A percentile compares a stretch with the other conserved stretches of the same genome.
These are phyloP conservation scores for Obba rivulosa DNA, from an alignment of 768 basidiomycete genomes.

Conservation along the genomic window DNA sequence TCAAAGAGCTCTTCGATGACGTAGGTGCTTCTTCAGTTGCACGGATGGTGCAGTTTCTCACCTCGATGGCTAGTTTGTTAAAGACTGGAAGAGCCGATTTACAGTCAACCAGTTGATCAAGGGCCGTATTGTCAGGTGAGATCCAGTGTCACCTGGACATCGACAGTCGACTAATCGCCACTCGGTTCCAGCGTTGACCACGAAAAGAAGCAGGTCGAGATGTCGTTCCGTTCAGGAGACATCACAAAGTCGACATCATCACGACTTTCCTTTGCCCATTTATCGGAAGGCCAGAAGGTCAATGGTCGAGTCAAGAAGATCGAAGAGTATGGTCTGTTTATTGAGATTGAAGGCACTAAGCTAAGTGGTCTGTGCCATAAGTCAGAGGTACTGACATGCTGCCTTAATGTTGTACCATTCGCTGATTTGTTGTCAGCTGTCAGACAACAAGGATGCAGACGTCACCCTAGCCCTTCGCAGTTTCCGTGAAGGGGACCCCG, in stretches of 20 bases:
- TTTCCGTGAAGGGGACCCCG: constrained; percentile 83
- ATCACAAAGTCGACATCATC: constrained; percentile 34
- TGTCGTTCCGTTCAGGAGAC: constrained; percentile 77
- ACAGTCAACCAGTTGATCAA: constrained; percentile 76
- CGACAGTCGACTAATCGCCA: neutral
- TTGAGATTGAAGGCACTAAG: constrained; percentile 80
- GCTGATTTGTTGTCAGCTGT: constrained; percentile 48
- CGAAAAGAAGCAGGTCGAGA: constrained; percentile 77
- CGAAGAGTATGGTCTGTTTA: constrained; percentile 89
- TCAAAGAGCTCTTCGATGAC: constrained; percentile 89
- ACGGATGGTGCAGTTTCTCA: neutral
- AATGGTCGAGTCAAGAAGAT: constrained; percentile 74
- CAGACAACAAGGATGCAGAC: constrained; percentile 83
- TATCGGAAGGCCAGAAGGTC: constrained; percentile 77
- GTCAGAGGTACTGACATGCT: constrained; percentile 58
- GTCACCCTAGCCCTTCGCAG: constrained; percentile 69
- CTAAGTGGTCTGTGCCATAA: constrained; percentile 92
- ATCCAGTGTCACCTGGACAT: constrained; percentile 1
- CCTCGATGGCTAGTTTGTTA: constrained; percentile 67
- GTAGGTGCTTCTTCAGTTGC: constrained; percentile 25
- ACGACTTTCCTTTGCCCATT: constrained; percentile 43
- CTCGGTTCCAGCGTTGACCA: constrained; percentile 55
- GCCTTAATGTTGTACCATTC: neutral
- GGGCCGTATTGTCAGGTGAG: constrained; percentile 75
- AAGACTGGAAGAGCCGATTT: constrained; percentile 91